Conservation (phyloP, 495 filamentous ascomycete species). For the Lichenothelia convexa region DNA sequence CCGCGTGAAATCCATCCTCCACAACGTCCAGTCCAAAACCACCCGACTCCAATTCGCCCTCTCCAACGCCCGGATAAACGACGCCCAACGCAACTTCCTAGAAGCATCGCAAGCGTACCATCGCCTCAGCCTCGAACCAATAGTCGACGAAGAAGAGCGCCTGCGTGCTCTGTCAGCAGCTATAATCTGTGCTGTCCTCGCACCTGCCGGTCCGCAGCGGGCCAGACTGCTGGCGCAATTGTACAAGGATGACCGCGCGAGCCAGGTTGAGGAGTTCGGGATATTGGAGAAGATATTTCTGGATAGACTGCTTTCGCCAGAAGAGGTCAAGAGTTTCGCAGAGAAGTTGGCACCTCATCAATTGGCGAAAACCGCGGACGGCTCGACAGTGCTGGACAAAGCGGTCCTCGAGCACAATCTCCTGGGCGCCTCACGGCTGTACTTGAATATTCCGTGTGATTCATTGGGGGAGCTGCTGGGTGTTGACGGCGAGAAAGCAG, state of each 20-base stretch:
- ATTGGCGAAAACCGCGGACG: conserved; percentile 71
- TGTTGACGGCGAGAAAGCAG: conserved; percentile 62
- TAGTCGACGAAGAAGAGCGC: conserved; percentile 69
- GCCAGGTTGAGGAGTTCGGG: conserved; percentile 55
- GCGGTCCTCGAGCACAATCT: conserved; percentile 95
- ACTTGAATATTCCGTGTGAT: conserved; percentile 72
- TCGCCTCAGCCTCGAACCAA: conserved; percentile 52
- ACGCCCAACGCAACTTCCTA: conserved; percentile 79
- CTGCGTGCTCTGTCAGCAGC: conserved; percentile 69
- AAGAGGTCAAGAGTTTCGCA: conserved; percentile 73
- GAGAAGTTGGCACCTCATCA: conserved; percentile 69
- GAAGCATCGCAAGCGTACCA: conserved; percentile 78
- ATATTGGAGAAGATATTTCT: conserved; percentile 98
- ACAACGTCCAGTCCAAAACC: conserved; percentile 51
- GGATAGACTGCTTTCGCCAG: conserved; percentile 60
- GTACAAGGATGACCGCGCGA: conserved; percentile 83
- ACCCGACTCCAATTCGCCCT: conserved; percentile 71
- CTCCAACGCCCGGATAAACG: conserved; percentile 79
- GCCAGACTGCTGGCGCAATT: conserved; percentile 60
- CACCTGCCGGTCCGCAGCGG: conserved; percentile 73
- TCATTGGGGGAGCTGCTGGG: conserved; percentile 61
- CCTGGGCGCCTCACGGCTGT: conserved; percentile 65
- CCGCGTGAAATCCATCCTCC: conserved; percentile 78
- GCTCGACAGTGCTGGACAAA: conserved; percentile 80
- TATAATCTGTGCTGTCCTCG: conserved; percentile 88